Percentiles rank a stretch among this genome's conserved stretches.
phyloP scores from a whole-genome alignment of 176 grass and related monocot species.

The Oryza punctata region DNA sequence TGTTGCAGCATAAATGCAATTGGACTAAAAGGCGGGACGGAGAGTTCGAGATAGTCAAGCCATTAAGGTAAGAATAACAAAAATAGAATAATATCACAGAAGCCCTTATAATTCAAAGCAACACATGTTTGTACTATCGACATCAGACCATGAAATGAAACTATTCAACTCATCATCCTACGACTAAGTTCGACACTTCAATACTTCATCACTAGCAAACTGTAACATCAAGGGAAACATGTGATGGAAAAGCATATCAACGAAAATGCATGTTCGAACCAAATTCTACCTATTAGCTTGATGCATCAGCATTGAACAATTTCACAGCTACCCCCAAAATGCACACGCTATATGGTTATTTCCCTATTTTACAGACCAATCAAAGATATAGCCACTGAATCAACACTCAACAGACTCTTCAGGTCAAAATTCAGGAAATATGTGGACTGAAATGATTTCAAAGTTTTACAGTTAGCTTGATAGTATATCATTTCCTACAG shows the following conservation, averaged over 20 bases:
- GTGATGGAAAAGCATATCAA: conserved; percentile 1
- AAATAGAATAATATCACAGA: neutral
- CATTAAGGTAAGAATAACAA: neutral
- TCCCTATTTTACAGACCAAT: neutral
- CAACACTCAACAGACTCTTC: neutral
- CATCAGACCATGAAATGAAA: neutral
- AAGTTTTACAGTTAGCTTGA: neutral
- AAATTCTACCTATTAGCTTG: neutral
- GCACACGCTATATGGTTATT: neutral
- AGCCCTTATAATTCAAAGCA: conserved; percentile 10
- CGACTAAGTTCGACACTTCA: neutral
- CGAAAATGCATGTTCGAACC: neutral
- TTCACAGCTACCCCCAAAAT: neutral
- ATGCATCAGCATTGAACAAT: conserved; percentile 1
- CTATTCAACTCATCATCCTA: conserved; percentile 9
- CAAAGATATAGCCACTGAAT: neutral
- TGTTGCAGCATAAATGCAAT: neutral
- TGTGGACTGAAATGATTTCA: neutral
- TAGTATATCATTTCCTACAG: neutral
- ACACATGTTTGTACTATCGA: neutral
- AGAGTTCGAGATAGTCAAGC: neutral
- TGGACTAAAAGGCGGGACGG: neutral
- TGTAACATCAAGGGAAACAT: neutral
- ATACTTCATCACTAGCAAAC: neutral
- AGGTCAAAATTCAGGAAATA: neutral